Base-by-base conservation (phyloP, 2,329 filamentous ascomycete genomes). In the Zasmidium cellare region DNA sequence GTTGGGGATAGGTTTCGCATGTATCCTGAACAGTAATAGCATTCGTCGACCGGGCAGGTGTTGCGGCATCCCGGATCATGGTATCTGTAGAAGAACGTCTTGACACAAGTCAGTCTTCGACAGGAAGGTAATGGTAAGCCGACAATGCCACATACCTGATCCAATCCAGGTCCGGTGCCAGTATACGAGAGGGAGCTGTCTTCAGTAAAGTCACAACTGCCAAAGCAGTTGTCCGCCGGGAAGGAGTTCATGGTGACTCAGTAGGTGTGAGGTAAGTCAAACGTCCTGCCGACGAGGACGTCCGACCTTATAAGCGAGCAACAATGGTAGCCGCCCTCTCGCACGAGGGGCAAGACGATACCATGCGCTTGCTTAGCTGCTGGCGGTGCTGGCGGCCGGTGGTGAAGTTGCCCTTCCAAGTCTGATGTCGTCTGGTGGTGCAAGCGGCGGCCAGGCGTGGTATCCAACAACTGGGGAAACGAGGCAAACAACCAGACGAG, bases 311-410 rank as follows among this genome's bases (percentile, higher is more conserved):
- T 28, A 50, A n/a, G 5, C 2, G 7, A 31, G 23, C 20, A 23
- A 18, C 35, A 16, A 18, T 41, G 12, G 35, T 14, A 41, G 47
- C 24, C 47, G 47, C 47, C 47, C 22, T 50, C 23, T 50, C 11
- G 18, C 28, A 5, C 20, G 23, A 3, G 28, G 23, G 14, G 20
- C 23, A 28, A 28, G 47, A 28, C 24, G 47, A 31, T 18, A 50
- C 46, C 20, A 22, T 48, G 19, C 46, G 46, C 3, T 14, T 28
- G 47, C 3, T 14, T 28, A 23, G 24, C 12, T 31, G 28, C 24
- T 50, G 47, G 47, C 24, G 47, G 47, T 28, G 47, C 47, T 50
- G 47, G 47, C 47, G 47, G 47, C 47, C 47, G 47, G 23, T 41
- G 35, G 35, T 41, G 12, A 41, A 41, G 35, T 41, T 41, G 35